Conservation (phyloP, 306 rosid species). For the Datisca glomerata region DNA sequence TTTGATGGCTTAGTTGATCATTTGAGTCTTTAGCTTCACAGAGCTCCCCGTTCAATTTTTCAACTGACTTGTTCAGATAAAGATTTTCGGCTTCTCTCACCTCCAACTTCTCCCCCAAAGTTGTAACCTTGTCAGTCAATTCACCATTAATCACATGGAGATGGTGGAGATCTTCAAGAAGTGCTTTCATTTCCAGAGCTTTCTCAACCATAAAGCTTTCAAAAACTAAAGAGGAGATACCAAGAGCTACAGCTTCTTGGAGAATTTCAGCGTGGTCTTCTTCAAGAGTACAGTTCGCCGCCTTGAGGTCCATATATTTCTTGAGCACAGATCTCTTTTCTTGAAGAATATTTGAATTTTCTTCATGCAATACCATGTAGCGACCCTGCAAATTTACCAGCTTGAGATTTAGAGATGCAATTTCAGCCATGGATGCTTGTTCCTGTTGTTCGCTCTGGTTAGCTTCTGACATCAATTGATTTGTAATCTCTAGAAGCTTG, state of each 20-base stretch:
- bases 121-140: conserved; percentile 39
- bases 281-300: conserved; percentile 33
- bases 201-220: conserved; percentile 55
- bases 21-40: conserved; percentile 33
- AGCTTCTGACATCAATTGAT: conserved; percentile 38
- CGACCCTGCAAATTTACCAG: conserved; percentile 34
- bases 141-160: conserved; percentile 35
- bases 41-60: conserved; percentile 34
- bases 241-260: conserved; percentile 47
- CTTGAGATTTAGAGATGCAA: conserved; percentile 36
- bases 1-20: conserved; percentile 36
- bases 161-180: conserved; percentile 33
- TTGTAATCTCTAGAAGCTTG: conserved; percentile 45
- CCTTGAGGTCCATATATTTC: conserved; percentile 41
- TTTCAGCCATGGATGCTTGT: conserved; percentile 29
- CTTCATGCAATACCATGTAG: conserved; percentile 38
- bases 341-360: conserved; percentile 40
- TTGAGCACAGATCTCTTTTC: conserved; percentile 44
- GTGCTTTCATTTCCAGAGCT: conserved; percentile 38
- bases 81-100: conserved; percentile 42
- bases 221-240: conserved; percentile 37
- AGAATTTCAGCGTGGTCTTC: conserved; percentile 43
- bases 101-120: conserved; percentile 38
- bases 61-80: conserved; percentile 36
- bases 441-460: conserved; percentile 41